Conservation (phyloP, 2,329 filamentous ascomycete species). For the Penicillium sp. region DNA sequence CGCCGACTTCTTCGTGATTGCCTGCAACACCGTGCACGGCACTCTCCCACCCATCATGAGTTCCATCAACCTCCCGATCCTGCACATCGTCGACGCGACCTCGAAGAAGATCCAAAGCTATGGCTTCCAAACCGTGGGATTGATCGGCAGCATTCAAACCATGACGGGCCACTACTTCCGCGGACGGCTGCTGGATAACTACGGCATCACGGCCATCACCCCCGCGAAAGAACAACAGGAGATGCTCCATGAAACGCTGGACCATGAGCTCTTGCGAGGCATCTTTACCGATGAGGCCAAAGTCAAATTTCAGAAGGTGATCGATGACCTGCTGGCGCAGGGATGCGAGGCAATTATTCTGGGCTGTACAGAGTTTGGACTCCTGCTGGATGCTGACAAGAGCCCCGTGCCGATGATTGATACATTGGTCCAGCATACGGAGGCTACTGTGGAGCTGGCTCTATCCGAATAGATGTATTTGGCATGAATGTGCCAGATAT, state of each 20-base stretch:
- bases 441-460: not conserved
- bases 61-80: not conserved
- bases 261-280: not conserved
- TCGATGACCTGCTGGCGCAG: not conserved
- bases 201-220: too few relatives aligned
- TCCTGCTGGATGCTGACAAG: conserved; percentile 1
- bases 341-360: conserved; percentile 8
- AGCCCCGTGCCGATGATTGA: conserved; percentile 7
- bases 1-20: conserved; percentile 7
- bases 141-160: not conserved
- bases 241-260: not conserved
- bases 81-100: conserved; percentile 2
- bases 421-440: not conserved
- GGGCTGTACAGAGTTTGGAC: conserved; percentile 11
- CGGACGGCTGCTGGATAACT: not conserved
- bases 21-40: conserved; percentile 8
- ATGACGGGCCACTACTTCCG: not conserved
- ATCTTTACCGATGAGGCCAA: not conserved
- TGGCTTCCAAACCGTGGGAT: not conserved
- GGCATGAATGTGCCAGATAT: too few relatives aligned
- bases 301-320: not conserved
- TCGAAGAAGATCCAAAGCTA: not conserved
- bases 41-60: not conserved
- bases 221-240: not conserved
- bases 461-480: too few relatives aligned